Percentiles rank a stretch among this genome's conserved stretches.
These are phyloP conservation scores for Fonsecaea pedrosoi DNA, from an alignment of 2,329 filamentous ascomycete species.

Conservation along the genomic window DNA sequence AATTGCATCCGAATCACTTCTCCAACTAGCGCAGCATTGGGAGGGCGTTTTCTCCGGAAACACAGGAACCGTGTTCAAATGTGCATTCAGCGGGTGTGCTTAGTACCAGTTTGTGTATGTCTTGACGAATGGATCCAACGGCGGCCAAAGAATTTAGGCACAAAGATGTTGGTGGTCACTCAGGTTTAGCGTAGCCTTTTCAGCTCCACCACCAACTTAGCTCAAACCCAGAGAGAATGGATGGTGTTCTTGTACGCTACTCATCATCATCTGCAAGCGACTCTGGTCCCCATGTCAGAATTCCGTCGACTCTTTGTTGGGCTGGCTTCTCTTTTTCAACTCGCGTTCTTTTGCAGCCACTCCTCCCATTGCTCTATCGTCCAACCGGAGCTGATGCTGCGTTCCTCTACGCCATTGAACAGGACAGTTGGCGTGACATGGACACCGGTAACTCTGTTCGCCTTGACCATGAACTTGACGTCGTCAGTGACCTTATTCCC, in stretches of 20 bases:
- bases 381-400: slow-evolving; percentile 79
- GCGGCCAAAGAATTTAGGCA: slow-evolving; percentile 27
- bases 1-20: slow-evolving; percentile 15
- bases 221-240: slow-evolving; percentile 2
- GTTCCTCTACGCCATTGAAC: slow-evolving; percentile 81
- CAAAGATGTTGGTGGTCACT: slow-evolving; percentile 28
- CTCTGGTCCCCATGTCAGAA: background rate
- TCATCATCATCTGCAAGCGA: background rate
- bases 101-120: slow-evolving; percentile 34
- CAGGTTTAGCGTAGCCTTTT: slow-evolving; percentile 32
- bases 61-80: slow-evolving; percentile 30
- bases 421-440: slow-evolving; percentile 92
- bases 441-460: slow-evolving; percentile 74
- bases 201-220: slow-evolving; percentile 10
- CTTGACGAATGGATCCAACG: slow-evolving; percentile 30
- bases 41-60: slow-evolving; percentile 35
- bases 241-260: background rate
- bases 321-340: slow-evolving; percentile 45
- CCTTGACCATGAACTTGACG: slow-evolving; percentile 81
- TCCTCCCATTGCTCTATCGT: slow-evolving; percentile 81
- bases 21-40: slow-evolving; percentile 37
- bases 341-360: slow-evolving; percentile 73
- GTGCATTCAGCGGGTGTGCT: slow-evolving; percentile 38
- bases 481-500: slow-evolving; percentile 87
- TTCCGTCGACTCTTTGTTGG: background rate